Evolutionary conservation across 371 early-diverging fungal genomes (phyloP).

Genomic region (Haplosporangium sp.): DNA sequence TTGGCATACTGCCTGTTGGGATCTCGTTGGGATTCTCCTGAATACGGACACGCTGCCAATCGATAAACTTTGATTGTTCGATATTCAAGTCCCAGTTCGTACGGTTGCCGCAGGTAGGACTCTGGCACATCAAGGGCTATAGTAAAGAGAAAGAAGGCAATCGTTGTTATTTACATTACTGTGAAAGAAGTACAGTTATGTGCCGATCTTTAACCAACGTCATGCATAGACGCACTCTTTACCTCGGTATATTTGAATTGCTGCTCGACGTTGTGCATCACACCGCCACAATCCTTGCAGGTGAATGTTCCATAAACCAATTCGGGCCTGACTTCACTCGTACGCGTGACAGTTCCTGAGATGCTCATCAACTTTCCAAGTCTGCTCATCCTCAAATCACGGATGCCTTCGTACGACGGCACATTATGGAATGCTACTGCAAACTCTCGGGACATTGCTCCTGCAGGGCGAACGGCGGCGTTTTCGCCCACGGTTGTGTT

Average conservation of each 20-base stretch:
- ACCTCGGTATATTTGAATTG: constrained; percentile 98
- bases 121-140: constrained; percentile 94
- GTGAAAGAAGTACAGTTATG: too few relatives aligned
- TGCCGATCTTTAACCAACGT: too few relatives aligned
- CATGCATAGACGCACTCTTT: background rate
- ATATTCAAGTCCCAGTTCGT: constrained; percentile 85
- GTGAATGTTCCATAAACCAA: constrained; percentile 92
- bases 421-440: constrained; percentile 83
- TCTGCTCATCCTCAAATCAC: constrained; percentile 89
- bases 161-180: background rate
- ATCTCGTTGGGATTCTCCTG: constrained; percentile 99
- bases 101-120: constrained; percentile 88
- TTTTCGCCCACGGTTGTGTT: constrained; percentile 50
- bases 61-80: constrained; percentile 92
- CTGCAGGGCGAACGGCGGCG: constrained; percentile 31
- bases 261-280: constrained; percentile 91
- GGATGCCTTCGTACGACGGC: constrained; percentile 71
- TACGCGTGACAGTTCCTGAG: constrained; percentile 98
- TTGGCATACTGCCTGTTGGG: constrained; percentile 98
- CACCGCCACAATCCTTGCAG: constrained; percentile 90
- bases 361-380: constrained; percentile 92
- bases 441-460: constrained; percentile 70
- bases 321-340: constrained; percentile 99
- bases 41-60: constrained; percentile 98
- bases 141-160: background rate